Evolutionary conservation across 768 basidiomycete genomes (phyloP), one percentile per base, ranked within the genome.

Genomic region (Auriscalpium microsporum): DNA sequence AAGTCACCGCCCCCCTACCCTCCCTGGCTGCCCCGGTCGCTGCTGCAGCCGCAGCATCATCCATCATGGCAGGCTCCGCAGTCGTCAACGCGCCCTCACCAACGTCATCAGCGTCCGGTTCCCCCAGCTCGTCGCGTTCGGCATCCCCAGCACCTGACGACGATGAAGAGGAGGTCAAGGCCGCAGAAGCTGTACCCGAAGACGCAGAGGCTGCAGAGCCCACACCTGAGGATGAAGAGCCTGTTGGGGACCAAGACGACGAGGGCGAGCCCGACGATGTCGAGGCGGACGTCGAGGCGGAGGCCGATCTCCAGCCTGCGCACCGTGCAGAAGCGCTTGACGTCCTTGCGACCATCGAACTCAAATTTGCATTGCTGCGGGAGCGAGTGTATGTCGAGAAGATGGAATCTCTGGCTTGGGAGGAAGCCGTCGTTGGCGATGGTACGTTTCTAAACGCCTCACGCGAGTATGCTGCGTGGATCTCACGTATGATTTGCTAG

Each of bases 321-420:
- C 87, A 90, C 67, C 78, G 90, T 19, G 85, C 84, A 4, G 93
- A 95, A 64, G 93, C 93, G 0, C 78, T 98, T 55, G 92, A 94
- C 56, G 86, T 87, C 0, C 73, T 97, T 8, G 87, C 94, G 3
- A 79, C 76, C 46, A 94, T 99, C 62, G 95, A 99, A 66, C 82
- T 97, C 70, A 91, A 90, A 64, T 96, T 94, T 69, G 94, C 94
- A 0, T 71, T 87, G 35, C 69, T 97, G 54, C 73, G 95, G 48
- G 94, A 97, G 67, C 76, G 83, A 50, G 75, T 97, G 14, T 97
- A 94, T 68, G 77, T 97, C 17, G 95, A 98, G 72, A 89, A 94
- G 68, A 93, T 97, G 91, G 89, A 93, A 42, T 83, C 81, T 4
- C 73, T 95, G 8, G 86, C 89, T 36, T 87, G 85, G 81, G 95